A percentile compares a stretch with the other conserved stretches of the same genome.
Conservation (phyloP, 169 alveolate genomes). For the Perkinsus chesapeaki region DNA sequence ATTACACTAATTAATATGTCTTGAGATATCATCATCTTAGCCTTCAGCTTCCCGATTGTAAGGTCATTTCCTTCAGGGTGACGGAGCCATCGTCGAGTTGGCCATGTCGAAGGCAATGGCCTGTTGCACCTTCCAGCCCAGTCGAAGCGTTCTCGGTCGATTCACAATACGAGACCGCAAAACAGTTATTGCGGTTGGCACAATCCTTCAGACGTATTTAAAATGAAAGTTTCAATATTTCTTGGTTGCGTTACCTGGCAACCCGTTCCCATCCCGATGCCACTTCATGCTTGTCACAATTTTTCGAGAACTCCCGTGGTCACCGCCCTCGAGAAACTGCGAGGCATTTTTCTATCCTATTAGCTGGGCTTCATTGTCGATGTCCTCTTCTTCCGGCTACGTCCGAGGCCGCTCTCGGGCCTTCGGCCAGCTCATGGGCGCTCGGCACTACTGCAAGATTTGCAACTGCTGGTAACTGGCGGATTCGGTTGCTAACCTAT, state of each 20-base stretch:
- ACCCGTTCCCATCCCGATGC: no score
- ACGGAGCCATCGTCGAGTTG: neutral
- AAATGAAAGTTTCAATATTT: neutral
- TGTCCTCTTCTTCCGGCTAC: neutral
- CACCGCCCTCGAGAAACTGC: neutral
- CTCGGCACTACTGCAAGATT: neutral
- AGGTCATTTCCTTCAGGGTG: neutral
- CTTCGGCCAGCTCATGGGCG: neutral
- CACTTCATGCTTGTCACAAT: no score
- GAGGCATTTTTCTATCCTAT: no score
- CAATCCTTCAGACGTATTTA: neutral
- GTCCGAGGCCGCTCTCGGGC: neutral
- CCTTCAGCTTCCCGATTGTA: no score
- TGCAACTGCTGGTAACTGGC: neutral
- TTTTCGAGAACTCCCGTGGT: no score
- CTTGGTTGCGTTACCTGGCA: no score
- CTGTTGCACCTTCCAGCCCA: neutral
- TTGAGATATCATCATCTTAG: no score
- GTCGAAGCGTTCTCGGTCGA: neutral
- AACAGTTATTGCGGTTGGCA: neutral
- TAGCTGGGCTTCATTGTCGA: neutral
- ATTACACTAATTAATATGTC: no score
- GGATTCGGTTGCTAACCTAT: neutral
- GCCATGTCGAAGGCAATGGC: neutral
- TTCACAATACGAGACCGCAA: neutral